These are phyloP conservation scores for Geopyxis carbonaria DNA, from an alignment of 495 filamentous ascomycete genomes.

Conservation along the genomic window DNA sequence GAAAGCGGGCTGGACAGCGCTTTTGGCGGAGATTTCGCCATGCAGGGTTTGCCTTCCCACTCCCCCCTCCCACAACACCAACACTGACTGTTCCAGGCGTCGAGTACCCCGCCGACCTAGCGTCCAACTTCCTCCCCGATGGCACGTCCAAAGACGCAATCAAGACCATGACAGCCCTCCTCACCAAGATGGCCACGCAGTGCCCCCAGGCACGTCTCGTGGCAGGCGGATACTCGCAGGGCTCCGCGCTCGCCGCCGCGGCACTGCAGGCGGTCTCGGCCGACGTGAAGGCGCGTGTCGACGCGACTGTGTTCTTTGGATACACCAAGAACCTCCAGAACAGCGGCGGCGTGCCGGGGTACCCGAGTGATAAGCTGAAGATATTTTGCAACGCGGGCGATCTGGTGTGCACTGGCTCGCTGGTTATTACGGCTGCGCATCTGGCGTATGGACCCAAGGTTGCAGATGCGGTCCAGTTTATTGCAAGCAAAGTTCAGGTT, in stretches of 20 bases:
- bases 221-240: constrained; percentile 8
- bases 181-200: background rate
- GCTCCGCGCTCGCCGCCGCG: constrained; percentile 9
- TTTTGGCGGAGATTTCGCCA: background rate
- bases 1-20: background rate
- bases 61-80: background rate
- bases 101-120: constrained; percentile 12
- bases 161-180: constrained; percentile 37
- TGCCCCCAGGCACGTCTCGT: background rate
- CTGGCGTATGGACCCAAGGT: constrained; percentile 29
- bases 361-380: constrained; percentile 31
- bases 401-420: constrained; percentile 36
- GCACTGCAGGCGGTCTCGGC: constrained; percentile 3
- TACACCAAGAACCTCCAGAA: constrained; percentile 30
- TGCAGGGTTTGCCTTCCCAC: background rate
- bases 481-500: no score
- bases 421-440: constrained; percentile 34
- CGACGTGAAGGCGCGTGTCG: constrained; percentile 33
- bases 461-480: background rate
- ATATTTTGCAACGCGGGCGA: constrained; percentile 38
- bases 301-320: constrained; percentile 39
- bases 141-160: constrained; percentile 32
- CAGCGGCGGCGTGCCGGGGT: constrained; percentile 28
- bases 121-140: constrained; percentile 30
- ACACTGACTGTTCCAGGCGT: no score